Conservation (phyloP, 202 grass and related monocot species). For the Carex arenaria region DNA sequence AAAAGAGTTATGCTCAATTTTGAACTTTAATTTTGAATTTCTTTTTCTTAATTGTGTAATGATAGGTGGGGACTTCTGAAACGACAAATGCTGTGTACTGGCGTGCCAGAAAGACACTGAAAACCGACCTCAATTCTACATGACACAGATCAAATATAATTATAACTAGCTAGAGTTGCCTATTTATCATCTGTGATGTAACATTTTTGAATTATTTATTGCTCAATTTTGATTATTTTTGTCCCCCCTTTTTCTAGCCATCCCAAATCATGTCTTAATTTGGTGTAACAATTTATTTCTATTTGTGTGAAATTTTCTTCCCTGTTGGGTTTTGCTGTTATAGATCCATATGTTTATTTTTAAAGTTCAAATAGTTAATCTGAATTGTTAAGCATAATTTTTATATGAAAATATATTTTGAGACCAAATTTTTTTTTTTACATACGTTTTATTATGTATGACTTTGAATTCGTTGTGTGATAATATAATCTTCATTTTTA, state of each 20-base stretch:
- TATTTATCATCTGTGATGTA: conserved; percentile 5
- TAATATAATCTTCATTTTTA: too few relatives aligned
- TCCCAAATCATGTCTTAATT: background rate
- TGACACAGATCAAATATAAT: background rate
- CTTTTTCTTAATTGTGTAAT: background rate
- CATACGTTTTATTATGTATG: too few relatives aligned
- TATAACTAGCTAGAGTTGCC: background rate
- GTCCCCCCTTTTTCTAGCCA: background rate
- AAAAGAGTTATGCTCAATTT: background rate
- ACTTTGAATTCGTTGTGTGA: background rate
- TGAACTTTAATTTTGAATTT: background rate
- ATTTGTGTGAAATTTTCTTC: background rate
- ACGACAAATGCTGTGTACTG: conserved; percentile 63
- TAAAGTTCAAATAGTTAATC: too few relatives aligned
- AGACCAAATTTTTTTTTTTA: too few relatives aligned
- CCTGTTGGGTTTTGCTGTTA: too few relatives aligned
- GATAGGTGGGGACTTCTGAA: conserved; percentile 78
- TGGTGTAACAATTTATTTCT: background rate
- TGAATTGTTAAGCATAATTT: too few relatives aligned
- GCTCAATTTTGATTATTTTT: conserved; percentile 15
- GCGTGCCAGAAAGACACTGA: conserved; percentile 65
- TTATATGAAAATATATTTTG: too few relatives aligned
- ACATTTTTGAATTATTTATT: conserved; percentile 12
- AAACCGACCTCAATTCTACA: conserved; percentile 16
- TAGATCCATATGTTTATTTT: too few relatives aligned